Base-by-base conservation (phyloP, 1,284 basidiomycete species). In the Takashimella tepidaria region DNA sequence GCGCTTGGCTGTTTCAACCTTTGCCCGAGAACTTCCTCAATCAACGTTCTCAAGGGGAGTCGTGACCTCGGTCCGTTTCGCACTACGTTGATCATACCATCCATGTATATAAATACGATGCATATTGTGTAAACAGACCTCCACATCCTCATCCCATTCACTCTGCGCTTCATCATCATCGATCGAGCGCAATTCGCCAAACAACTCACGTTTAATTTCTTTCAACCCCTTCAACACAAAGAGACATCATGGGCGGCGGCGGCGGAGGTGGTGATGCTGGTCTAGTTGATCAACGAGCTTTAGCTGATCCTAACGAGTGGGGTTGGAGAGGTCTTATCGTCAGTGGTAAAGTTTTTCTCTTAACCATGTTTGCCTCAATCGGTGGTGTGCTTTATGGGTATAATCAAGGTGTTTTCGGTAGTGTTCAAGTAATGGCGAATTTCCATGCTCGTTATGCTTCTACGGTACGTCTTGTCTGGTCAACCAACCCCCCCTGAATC, bases 251-350 rank as follows among this genome's bases (percentile, higher is more conserved):
- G 37, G 49, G 37, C 49, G 20, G 31, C 31, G 31, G 31, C 31
- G 31, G 31, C 31, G 31, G 31, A 8, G 31, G 31, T 37, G 16
- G 31, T 37, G 31, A 16, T 16, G 27, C 5, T 37, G 26, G 26
- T 31, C 27, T 49, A 19, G 47, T 49, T 31, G 24, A 26, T n/a
- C 16, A 8, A 24, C 23, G 43, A 8, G 6, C 55, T 5, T 49
- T 58, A 25, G 51, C 47, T 22, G 26, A 51, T 19, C n/a, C 47
- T 40, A 54, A 51, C 11, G 27, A 44, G 23, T 48, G 53, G 0
- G 57, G 57, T 40, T 59, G 45, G 26, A 27, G 47, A 5, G 54
- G 54, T 21, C 57, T 59, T 16, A 37, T 59, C 41, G n/a, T 40
- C 25, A 59, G 55, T 49, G 31, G 41, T 23, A 55, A 51, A 44